Base-by-base conservation (phyloP, 768 basidiomycete genomes). In the Tephrocybe sp. region DNA sequence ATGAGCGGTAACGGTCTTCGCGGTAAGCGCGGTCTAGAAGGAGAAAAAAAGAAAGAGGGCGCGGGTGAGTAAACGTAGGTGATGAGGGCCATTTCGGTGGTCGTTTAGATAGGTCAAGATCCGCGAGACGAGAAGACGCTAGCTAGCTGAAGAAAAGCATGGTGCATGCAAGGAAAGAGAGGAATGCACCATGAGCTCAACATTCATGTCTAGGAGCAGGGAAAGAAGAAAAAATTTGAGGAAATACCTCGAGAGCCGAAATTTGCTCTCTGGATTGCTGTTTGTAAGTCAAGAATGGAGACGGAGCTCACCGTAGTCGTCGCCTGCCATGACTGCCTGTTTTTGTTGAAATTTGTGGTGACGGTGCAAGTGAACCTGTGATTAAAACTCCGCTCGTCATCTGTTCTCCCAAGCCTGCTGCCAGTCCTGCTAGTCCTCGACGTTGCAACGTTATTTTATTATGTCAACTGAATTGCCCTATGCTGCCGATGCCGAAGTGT, bases 401-500 rank as follows among this genome's bases (percentile, higher is more conserved):
- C 26, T 24, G 5, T 18, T 9, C 13, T 21, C 11, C 37, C 16
- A n/a, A n/a, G n/a, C n/a, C n/a, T n/a, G n/a, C n/a, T n/a, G n/a
- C n/a, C n/a, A n/a, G n/a, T n/a, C n/a, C n/a, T n/a, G n/a, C n/a
- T n/a, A n/a, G n/a, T n/a, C n/a, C n/a, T n/a, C n/a, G n/a, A n/a
- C n/a, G n/a, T n/a, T n/a, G n/a, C n/a, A n/a, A 19, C 48, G 4
- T 39, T 24, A 24, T 25, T 18, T 30, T 16, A 49, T 56, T 49
- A 59, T 57, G 55, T 84, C 87, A 83, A 65, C 84, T 44, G 92
- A 97, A 60, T 78, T 97, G 15, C 95, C 95, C 31, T 97, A 97
- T 68, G 95, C 95, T 44, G 95, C 93, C 13, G 95, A 98, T 65
- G 95, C 93, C 2, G 85, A 96, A 65, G 80, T 90, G 43, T 91